Percentiles rank a stretch among this genome's conserved stretches.
phyloP scores from a whole-genome alignment of 768 basidiomycete species.

The Hypholoma sublateritium region DNA sequence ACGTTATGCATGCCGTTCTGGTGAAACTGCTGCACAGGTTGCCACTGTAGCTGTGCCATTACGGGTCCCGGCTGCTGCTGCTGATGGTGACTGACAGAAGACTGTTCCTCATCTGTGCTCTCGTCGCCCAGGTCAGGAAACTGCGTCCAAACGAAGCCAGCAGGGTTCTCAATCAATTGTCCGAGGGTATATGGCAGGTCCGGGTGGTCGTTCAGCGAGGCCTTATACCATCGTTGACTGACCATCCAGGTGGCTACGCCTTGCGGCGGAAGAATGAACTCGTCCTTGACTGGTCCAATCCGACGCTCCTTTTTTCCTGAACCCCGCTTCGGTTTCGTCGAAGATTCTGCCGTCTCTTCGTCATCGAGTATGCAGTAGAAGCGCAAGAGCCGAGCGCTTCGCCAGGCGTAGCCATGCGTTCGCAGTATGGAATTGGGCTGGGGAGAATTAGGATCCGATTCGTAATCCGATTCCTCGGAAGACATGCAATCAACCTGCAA shows the following conservation, averaged over 20 bases:
- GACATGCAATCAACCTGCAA: constrained; percentile 79
- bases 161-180: constrained; percentile 44
- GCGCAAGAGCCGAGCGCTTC: constrained; percentile 60
- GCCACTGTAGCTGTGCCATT: not conserved
- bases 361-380: constrained; percentile 65
- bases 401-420: constrained; percentile 64
- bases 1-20: not conserved
- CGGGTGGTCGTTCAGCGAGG: constrained; percentile 39
- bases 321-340: constrained; percentile 54
- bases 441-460: constrained; percentile 28
- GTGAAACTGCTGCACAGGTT: not conserved
- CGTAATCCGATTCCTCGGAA: constrained; percentile 71
- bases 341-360: constrained; percentile 46
- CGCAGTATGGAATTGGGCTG: constrained; percentile 40
- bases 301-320: constrained; percentile 54
- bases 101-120: constrained; percentile 41
- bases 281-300: constrained; percentile 56
- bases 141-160: constrained; percentile 49
- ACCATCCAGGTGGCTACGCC: constrained; percentile 77
- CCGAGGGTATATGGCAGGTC: constrained; percentile 45
- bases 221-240: constrained; percentile 60
- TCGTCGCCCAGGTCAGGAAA: constrained; percentile 56
- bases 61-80: not conserved
- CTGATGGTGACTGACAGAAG: not conserved
- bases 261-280: constrained; percentile 56